These are phyloP conservation scores for Aspergillaceae sp. DNA, from an alignment of 2,329 filamentous ascomycete species.

Conservation along the genomic window DNA sequence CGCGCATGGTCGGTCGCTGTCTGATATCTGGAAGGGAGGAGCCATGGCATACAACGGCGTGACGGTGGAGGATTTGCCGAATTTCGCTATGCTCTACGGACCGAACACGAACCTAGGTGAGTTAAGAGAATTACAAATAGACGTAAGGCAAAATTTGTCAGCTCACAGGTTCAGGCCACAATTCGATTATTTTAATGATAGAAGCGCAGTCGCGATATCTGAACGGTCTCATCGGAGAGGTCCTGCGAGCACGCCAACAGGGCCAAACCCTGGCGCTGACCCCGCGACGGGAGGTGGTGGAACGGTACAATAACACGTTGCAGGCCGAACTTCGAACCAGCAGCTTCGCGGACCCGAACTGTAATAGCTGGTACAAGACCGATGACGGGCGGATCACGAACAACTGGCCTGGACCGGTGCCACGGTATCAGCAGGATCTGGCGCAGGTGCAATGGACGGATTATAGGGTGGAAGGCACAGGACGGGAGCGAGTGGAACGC, in stretches of 20 bases:
- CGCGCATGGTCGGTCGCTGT: constrained; percentile 33
- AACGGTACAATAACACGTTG: constrained; percentile 40
- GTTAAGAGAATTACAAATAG: neutral
- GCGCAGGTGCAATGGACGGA: constrained; percentile 24
- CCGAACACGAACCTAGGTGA: constrained; percentile 46
- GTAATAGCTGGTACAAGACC: constrained; percentile 51
- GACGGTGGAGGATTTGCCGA: constrained; percentile 45
- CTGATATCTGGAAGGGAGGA: constrained; percentile 47
- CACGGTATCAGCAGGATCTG: constrained; percentile 46
- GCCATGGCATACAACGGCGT: constrained; percentile 46
- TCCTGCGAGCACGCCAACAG: constrained; percentile 38
- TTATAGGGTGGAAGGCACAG: constrained; percentile 20
- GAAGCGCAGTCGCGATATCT: constrained; percentile 51
- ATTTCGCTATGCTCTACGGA: constrained; percentile 52
- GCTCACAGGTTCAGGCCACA: constrained; percentile 34
- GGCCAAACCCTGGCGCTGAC: constrained; percentile 38
- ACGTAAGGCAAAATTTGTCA: too few relatives aligned
- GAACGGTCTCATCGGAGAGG: constrained; percentile 40
- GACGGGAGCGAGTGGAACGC: constrained; percentile 12
- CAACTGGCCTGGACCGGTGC: constrained; percentile 47
- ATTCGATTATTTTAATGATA: constrained; percentile 54
- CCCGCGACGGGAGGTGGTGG: constrained; percentile 34
- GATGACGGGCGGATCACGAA: constrained; percentile 48
- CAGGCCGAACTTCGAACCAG: constrained; percentile 38
- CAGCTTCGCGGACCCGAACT: constrained; percentile 48